Evolutionary conservation across 257 asterid genomes (phyloP), one percentile per base, ranked within the genome.

Genomic region (Osmanthus fragrans): DNA sequence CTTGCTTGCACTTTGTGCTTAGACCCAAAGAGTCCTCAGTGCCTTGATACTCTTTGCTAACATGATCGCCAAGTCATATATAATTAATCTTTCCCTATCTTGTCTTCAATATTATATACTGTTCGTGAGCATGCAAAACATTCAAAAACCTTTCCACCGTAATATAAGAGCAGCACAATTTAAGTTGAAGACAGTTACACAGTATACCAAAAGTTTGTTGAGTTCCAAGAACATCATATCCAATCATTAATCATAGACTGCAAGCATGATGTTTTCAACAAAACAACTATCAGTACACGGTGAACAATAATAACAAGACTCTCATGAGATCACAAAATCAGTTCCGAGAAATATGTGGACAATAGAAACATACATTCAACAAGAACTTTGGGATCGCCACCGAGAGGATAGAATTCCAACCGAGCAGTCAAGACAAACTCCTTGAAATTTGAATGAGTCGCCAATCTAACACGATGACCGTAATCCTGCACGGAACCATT

Each of bases 381-480:
- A 40, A 81, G 80, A 30, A 81, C 51, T 72, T 81, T 76, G 37
- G 84, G 84, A 32, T 32, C 33, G 33, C 33, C 33, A n/a, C n/a
- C 33, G 3, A 32, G 33, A 32, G 33, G 33, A 32, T 32, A 32
- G 33, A 32, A 32, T 32, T 32, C 33, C 33, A 32, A 32, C 33
- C 33, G 3, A 32, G 33, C 33, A 32, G 33, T 32, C 33, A 32
- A 32, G 33, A 32, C 33, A 32, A 32, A 32, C 33, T 32, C 33
- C 33, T 32, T 32, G 33, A 32, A 32, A 32, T 32, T 32, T 32
- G 4, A 32, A 32, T 32, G 33, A 32, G 33, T 32, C 33, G 33
- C 33, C 33, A 32, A 32, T 2, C 33, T 32, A 32, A 32, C 33
- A 32, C 33, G 33, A 32, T 32, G 33, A 32, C 33, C 33, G 33